phyloP scores from a whole-genome alignment of 768 basidiomycete species.

The Cyathus striatus region DNA sequence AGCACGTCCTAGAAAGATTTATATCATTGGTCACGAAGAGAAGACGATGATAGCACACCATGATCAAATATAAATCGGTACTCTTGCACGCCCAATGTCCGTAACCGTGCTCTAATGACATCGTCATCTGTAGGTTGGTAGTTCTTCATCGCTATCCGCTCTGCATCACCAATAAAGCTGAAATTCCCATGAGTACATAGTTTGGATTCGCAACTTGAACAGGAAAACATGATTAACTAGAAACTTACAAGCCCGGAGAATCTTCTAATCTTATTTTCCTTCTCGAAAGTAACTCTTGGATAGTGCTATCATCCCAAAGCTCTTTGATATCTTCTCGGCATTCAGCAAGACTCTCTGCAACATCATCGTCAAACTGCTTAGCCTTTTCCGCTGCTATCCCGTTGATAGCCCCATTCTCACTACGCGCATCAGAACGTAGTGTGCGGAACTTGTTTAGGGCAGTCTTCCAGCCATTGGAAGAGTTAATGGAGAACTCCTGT shows the following conservation, averaged over 20 bases:
- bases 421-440: slow-evolving; percentile 21
- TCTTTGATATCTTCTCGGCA: slow-evolving; percentile 63
- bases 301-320: slow-evolving; percentile 62
- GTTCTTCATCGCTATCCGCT: slow-evolving; percentile 54
- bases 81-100: slow-evolving; percentile 77
- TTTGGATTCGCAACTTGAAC: not conserved
- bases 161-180: slow-evolving; percentile 68
- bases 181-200: slow-evolving; percentile 2
- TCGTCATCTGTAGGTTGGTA: slow-evolving; percentile 75
- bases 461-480: slow-evolving; percentile 62
- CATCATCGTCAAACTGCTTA: slow-evolving; percentile 46
- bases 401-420: slow-evolving; percentile 5
- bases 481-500: slow-evolving; percentile 56
- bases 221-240: not conserved
- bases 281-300: slow-evolving; percentile 54
- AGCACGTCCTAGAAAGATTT: slow-evolving; percentile 38
- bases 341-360: slow-evolving; percentile 51
- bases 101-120: slow-evolving; percentile 71
- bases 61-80: slow-evolving; percentile 62
- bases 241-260: slow-evolving; percentile 66
- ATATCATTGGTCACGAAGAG: not conserved
- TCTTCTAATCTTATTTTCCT: slow-evolving; percentile 60
- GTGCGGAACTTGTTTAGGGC: slow-evolving; percentile 52
- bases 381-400: slow-evolving; percentile 16
- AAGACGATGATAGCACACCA: slow-evolving; percentile 32